These are phyloP conservation scores for Taphrina wiesneri DNA, from an alignment of 1,139 yeast species.

Conservation along the genomic window DNA sequence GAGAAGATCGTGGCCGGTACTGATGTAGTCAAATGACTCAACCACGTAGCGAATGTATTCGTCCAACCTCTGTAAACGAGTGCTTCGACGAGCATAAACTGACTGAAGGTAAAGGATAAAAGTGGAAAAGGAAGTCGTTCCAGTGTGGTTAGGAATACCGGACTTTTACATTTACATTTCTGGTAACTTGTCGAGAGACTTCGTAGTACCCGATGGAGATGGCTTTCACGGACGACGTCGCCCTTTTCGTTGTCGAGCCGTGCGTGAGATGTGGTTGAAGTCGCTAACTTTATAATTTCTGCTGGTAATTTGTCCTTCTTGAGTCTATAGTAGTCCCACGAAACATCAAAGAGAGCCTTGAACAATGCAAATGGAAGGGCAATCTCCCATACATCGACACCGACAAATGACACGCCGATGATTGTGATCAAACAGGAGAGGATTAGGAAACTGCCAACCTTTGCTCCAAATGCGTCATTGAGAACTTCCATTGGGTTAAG, in stretches of 20 bases:
- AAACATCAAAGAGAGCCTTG: slow-evolving; percentile 29
- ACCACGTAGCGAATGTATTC: slow-evolving; percentile 30
- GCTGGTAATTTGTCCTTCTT: slow-evolving; percentile 23
- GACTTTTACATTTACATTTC: background rate
- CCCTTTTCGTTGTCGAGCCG: background rate
- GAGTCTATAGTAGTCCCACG: slow-evolving; percentile 29
- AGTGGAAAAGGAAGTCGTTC: slow-evolving; percentile 32
- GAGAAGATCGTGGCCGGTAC: slow-evolving; percentile 27
- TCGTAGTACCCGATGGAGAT: background rate
- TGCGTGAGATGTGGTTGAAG: background rate
- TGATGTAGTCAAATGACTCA: background rate
- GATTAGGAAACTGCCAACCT: slow-evolving; percentile 22
- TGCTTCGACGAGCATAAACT: slow-evolving; percentile 35
- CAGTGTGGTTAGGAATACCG: slow-evolving; percentile 27
- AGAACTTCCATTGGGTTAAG: slow-evolving; percentile 33
- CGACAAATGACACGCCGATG: slow-evolving; percentile 33
- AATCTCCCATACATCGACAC: slow-evolving; percentile 34
- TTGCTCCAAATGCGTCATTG: slow-evolving; percentile 32
- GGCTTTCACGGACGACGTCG: background rate
- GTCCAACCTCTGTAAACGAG: slow-evolving; percentile 34
- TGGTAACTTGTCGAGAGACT: background rate
- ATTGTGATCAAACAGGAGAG: slow-evolving; percentile 21
- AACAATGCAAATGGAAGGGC: slow-evolving; percentile 30
- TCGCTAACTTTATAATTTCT: background rate
- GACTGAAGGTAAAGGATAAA: slow-evolving; percentile 30